phyloP scores from a whole-genome alignment of 2,329 filamentous ascomycete genomes.

The Trichoderma hamatum region DNA sequence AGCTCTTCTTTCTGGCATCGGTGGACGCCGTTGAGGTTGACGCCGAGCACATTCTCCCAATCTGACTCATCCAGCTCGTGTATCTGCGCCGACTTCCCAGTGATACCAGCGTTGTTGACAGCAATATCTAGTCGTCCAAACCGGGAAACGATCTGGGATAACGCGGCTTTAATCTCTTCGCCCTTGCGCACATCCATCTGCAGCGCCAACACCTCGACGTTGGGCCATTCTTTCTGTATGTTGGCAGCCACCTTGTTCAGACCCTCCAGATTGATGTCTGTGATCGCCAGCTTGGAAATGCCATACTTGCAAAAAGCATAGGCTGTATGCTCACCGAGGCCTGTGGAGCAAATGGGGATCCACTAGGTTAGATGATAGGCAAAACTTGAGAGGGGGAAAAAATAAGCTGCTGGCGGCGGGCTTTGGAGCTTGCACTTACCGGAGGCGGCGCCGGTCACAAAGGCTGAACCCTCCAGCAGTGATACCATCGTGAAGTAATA shows the following conservation, averaged over 20 bases:
- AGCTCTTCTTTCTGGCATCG: slow-evolving; percentile 59
- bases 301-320: slow-evolving; percentile 53
- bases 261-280: slow-evolving; percentile 46
- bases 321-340: slow-evolving; percentile 53
- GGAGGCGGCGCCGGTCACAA: slow-evolving; percentile 53
- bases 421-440: slow-evolving; percentile 37
- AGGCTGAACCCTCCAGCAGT: slow-evolving; percentile 50
- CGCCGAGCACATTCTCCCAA: slow-evolving; percentile 53
- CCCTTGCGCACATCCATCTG: slow-evolving; percentile 51
- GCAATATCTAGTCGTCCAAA: slow-evolving; percentile 60
- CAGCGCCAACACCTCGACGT: slow-evolving; percentile 46
- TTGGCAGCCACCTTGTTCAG: slow-evolving; percentile 39
- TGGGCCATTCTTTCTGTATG: slow-evolving; percentile 44
- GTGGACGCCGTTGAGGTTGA: slow-evolving; percentile 61
- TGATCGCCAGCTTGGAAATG: slow-evolving; percentile 49
- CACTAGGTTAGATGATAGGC: neutral
- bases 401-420: neutral
- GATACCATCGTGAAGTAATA: neutral
- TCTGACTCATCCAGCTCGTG: slow-evolving; percentile 51
- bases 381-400: neutral
- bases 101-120: slow-evolving; percentile 59
- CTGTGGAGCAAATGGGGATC: slow-evolving; percentile 35
- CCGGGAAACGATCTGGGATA: slow-evolving; percentile 45
- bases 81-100: slow-evolving; percentile 46
- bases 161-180: slow-evolving; percentile 46